Base-by-base conservation (phyloP, 2,329 filamentous ascomycete species). In the Alternaria angustiovoidea region DNA sequence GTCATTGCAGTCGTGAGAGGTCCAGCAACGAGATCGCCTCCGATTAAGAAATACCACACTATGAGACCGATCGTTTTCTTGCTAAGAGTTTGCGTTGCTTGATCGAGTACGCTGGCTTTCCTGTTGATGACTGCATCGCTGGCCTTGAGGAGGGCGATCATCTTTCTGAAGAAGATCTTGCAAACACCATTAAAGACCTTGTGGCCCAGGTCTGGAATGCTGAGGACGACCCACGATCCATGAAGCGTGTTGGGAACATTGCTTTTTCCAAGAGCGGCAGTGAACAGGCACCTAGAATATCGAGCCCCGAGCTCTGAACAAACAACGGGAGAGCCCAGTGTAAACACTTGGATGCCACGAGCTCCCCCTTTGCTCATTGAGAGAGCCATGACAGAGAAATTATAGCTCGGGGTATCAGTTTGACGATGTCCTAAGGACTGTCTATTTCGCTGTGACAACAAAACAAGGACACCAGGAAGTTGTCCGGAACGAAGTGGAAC, bases 1-100 rank as follows among this genome's bases (percentile, higher is more conserved):
- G 66, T 8, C 44, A 47, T 7, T 65, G 63, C 55, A 66, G 59
- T 20, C 32, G 32, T 36, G 57, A 59, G 14, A 48, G 55, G 6
- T 20, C 22, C 2, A 53, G 63, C 7, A 43, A 30, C 5, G 54
- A 59, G 1, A 22, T 42, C n/a, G 39, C n/a, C 4, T 51, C 48
- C 8, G 34, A 51, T 14, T 20, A 42, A 2, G 48, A 34, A 22
- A 6, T 16, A 46, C 1, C 22, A 16, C 9, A 28, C 28, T 28
- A 46, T 22, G 53, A 60, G 3, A 18, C 24, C 30, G 48, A 62
- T 2, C 20, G 22, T 4, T 47, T 63, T 28, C 60, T 65, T 3
- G 42, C 54, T 12, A 48, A 51, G 4, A 32, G 24, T 12, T 61
- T 63, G 54, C 32, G 8, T 2, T 14, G 32, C 0, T 48, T 68